phyloP scores from a whole-genome alignment of 164 flowering plant species.

The Vitis riparia region DNA sequence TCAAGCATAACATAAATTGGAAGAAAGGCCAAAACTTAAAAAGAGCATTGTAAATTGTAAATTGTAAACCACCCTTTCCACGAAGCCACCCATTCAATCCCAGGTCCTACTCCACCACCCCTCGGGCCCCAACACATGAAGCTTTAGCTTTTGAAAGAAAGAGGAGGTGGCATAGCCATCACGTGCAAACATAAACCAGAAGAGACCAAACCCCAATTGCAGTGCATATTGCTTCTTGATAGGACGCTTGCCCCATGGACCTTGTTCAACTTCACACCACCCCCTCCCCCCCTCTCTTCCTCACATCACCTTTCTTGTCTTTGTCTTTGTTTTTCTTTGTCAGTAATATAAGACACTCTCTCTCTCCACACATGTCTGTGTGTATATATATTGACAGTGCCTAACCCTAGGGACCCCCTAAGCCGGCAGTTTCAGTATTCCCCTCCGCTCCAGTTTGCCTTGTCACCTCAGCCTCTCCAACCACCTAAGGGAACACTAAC shows the following conservation, averaged over 20 bases:
- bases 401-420: constrained; percentile 6
- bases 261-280: neutral
- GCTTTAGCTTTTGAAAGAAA: neutral
- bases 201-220: neutral
- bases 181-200: constrained; percentile 14
- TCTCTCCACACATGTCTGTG: neutral
- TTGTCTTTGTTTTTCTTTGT: constrained; percentile 8
- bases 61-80: too few species aligned
- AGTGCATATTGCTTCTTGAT: constrained; percentile 3
- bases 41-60: too few species aligned
- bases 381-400: neutral
- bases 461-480: constrained; percentile 14
- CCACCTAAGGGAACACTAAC: too few species aligned
- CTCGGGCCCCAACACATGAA: too few species aligned
- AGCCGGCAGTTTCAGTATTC: constrained; percentile 7
- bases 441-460: neutral
- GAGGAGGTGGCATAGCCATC: neutral
- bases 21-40: too few species aligned
- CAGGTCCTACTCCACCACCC: too few species aligned
- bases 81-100: too few species aligned
- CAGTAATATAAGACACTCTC: neutral
- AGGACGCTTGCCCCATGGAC: constrained; percentile 14
- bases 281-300: neutral
- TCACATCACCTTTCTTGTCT: constrained; percentile 17
- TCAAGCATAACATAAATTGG: too few species aligned